Conservation (phyloP, 257 asterid species). For the Leptodermis oblonga region DNA sequence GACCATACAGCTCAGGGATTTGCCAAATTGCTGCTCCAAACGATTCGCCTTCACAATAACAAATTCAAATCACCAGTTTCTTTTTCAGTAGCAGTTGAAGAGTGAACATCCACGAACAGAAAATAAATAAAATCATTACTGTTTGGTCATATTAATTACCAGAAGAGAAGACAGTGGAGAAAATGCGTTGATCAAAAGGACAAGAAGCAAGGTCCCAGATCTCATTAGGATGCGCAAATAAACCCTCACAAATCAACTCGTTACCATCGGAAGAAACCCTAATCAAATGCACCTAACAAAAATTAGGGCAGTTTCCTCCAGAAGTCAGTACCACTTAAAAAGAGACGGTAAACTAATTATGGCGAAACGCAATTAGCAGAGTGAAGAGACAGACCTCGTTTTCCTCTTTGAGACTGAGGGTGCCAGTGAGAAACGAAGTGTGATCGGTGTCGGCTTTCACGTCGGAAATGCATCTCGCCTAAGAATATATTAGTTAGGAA, state of each 20-base stretch:
- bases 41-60: slow-evolving; percentile 56
- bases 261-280: slow-evolving; percentile 72
- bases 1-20: slow-evolving; percentile 95
- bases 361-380: neutral
- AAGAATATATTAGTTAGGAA: slow-evolving; percentile 15
- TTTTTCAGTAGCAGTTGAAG: neutral
- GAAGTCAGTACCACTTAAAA: neutral
- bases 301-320: neutral
- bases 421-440: slow-evolving; percentile 84
- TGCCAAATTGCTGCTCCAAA: slow-evolving; percentile 97
- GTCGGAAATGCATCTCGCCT: slow-evolving; percentile 97
- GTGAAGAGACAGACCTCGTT: slow-evolving; percentile 54
- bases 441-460: slow-evolving; percentile 98
- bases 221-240: slow-evolving; percentile 87
- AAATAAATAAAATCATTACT: slow-evolving; percentile 1
- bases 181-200: slow-evolving; percentile 90
- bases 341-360: neutral
- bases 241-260: slow-evolving; percentile 90
- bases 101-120: neutral
- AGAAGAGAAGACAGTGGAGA: slow-evolving; percentile 85
- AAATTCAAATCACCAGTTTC: neutral
- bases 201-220: slow-evolving; percentile 96
- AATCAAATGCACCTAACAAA: slow-evolving; percentile 73
- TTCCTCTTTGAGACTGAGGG: slow-evolving; percentile 96
- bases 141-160: slow-evolving; percentile 41